Evolutionary conservation across 345 rosid genomes (phyloP), one percentile per base, ranked within the genome.

Genomic region (Erucastrum elatum): DNA sequence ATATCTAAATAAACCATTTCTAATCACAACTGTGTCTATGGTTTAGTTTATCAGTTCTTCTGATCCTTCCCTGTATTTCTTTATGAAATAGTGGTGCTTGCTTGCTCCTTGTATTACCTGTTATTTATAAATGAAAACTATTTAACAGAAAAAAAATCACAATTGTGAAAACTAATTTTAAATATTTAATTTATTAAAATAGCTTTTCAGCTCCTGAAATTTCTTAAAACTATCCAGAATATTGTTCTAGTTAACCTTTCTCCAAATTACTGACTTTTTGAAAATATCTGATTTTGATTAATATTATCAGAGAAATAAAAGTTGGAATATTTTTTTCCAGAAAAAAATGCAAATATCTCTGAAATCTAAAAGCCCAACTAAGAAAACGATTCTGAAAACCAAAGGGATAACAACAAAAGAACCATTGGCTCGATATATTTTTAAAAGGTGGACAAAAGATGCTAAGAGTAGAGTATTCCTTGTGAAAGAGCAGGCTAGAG

Each of bases 361-460:
- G 53, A 46, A 46, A 4, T 46, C 5, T 46, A 12, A 46, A 46
- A 13, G 6, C 16, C 53, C 16, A 46, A 46, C 53, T 13, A 16
- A 12, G 53, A 46, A 46, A 12, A 46, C 16, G 53, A 46, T 46
- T 46, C 53, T 46, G 53, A 46, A 46, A 46, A 13, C 13, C 53
- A 46, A 46, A 13, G 15, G 16, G 16, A 46, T 46, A 46, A 46
- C 53, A 46, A 46, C 53, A 12, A 46, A 46, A 12, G 15, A 4
- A 46, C 53, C 53, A 46, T 4, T 13, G 53, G 53, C 88, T 55
- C 84, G 29, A 29, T 89, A 86, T 77, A 79, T 86, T 46, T 71
- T 89, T 82, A 86, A 86, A 76, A 79, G 92, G 34, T 89, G 90
- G 92, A 86, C 89, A 35, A 89, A 89, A 83, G 92, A 83, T 77